A percentile compares a stretch with the other conserved stretches of the same genome.
Evolutionary conservation across 1,284 basidiomycete genomes (phyloP).

Genomic region (Malassezia nana): DNA sequence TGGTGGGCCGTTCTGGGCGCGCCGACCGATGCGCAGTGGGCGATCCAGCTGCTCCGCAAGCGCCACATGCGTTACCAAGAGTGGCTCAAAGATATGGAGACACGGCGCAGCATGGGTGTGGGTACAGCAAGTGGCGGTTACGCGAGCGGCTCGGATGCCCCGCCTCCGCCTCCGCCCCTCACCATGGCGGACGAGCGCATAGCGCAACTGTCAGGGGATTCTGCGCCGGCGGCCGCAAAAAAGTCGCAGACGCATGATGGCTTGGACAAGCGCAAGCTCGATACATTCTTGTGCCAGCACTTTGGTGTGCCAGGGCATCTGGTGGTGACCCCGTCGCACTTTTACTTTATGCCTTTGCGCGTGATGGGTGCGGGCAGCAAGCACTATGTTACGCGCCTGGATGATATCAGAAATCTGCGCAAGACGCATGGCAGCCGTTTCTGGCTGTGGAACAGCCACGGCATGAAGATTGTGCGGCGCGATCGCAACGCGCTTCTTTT

Average conservation of each 20-base stretch:
- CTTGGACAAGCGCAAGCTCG: slow-evolving; percentile 31
- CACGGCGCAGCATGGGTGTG: no score
- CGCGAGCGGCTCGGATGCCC: neutral
- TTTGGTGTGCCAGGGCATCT: slow-evolving; percentile 41
- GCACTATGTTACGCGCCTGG: slow-evolving; percentile 29
- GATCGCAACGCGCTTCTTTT: slow-evolving; percentile 32
- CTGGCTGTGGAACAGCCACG: slow-evolving; percentile 36
- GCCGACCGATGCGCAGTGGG: slow-evolving; percentile 46
- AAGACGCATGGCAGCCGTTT: slow-evolving; percentile 41
- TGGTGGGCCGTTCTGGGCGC: slow-evolving; percentile 47
- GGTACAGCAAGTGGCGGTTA: neutral
- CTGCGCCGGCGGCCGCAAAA: neutral
- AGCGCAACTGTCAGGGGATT: neutral
- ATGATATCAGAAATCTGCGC: slow-evolving; percentile 34
- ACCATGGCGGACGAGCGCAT: neutral
- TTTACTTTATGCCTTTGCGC: slow-evolving; percentile 42
- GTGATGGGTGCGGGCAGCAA: slow-evolving; percentile 25
- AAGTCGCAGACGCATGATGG: neutral
- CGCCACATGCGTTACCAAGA: slow-evolving; percentile 22
- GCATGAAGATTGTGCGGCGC: slow-evolving; percentile 35
- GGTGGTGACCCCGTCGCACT: slow-evolving; percentile 33
- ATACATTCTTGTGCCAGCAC: slow-evolving; percentile 46
- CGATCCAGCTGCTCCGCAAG: slow-evolving; percentile 39
- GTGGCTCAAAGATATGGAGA: neutral
- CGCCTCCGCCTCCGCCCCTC: neutral